A percentile compares a stretch with the other conserved stretches of the same genome.
phyloP scores from a whole-genome alignment of 2,329 filamentous ascomycete genomes.

The Trichoderma citrinoviride region DNA sequence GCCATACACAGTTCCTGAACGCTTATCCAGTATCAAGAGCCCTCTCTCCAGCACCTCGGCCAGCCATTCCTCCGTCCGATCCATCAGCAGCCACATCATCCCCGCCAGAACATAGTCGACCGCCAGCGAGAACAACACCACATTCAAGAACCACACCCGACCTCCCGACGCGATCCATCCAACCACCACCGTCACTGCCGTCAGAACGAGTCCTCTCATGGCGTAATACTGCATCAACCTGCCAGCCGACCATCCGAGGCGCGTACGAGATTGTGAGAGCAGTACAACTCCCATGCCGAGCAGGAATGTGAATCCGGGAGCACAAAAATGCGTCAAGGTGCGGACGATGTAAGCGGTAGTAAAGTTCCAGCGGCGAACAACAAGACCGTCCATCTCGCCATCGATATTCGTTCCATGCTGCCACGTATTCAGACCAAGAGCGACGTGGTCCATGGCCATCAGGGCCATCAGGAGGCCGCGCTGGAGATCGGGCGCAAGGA shows the following conservation, averaged over 20 bases:
- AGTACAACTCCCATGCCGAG: constrained; percentile 47
- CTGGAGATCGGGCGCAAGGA: constrained; percentile 44
- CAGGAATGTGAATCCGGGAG: constrained; percentile 46
- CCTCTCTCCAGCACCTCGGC: constrained; percentile 28
- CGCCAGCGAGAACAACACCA: constrained; percentile 44
- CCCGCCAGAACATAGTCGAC: constrained; percentile 47
- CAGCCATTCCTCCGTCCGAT: constrained; percentile 36
- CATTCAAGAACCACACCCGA: constrained; percentile 43
- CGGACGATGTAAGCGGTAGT: constrained; percentile 40
- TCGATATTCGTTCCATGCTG: constrained; percentile 39
- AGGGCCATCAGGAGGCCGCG: constrained; percentile 45
- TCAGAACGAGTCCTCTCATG: constrained; percentile 38
- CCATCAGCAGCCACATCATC: constrained; percentile 40
- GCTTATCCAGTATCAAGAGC: constrained; percentile 3
- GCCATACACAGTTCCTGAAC: background rate
- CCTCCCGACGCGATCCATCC: constrained; percentile 36
- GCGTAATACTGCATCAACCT: constrained; percentile 41
- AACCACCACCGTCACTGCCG: constrained; percentile 33
- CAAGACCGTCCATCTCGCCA: constrained; percentile 38
- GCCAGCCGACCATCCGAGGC: constrained; percentile 39
- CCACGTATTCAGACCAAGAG: constrained; percentile 42
- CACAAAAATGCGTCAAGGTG: constrained; percentile 45
- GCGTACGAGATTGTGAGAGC: constrained; percentile 42
- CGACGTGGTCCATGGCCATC: constrained; percentile 46
- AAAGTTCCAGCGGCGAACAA: constrained; percentile 40